A percentile compares a stretch with the other conserved stretches of the same genome.
Conservation (phyloP, 2,329 filamentous ascomycete genomes). For the Venturia oleaginea region DNA sequence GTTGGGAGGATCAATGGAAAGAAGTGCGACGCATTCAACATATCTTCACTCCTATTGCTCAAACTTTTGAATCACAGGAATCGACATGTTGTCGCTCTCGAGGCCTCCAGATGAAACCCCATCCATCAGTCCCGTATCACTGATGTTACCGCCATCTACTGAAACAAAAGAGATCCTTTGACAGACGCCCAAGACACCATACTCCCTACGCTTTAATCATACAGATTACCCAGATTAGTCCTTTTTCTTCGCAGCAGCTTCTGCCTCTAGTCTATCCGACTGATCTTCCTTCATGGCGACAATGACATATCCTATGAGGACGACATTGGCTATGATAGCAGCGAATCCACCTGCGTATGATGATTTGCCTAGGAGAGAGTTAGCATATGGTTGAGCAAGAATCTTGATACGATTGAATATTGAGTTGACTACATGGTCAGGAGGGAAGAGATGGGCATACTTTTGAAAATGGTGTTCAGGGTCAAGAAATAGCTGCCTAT, state of each 20-base stretch:
- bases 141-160: too few relatives aligned
- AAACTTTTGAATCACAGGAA: neutral
- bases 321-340: conserved; percentile 82
- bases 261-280: conserved; percentile 33
- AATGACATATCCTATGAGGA: conserved; percentile 81
- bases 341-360: conserved; percentile 80
- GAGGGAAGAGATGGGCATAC: conserved; percentile 36
- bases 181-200: neutral
- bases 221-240: conserved; percentile 21
- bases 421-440: neutral
- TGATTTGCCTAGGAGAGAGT: conserved; percentile 58
- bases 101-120: neutral
- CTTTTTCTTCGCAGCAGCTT: conserved; percentile 4
- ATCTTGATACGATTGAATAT: neutral
- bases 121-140: neutral
- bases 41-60: neutral
- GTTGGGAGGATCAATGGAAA: neutral
- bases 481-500: conserved; percentile 84
- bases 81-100: neutral
- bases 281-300: conserved; percentile 86
- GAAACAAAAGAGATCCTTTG: too few relatives aligned
- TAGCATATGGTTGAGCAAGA: neutral
- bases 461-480: conserved; percentile 66
- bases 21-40: neutral
- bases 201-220: conserved; percentile 20